Base-by-base conservation (phyloP, 2,329 filamentous ascomycete genomes). In the Cryphonectria naterciae region DNA sequence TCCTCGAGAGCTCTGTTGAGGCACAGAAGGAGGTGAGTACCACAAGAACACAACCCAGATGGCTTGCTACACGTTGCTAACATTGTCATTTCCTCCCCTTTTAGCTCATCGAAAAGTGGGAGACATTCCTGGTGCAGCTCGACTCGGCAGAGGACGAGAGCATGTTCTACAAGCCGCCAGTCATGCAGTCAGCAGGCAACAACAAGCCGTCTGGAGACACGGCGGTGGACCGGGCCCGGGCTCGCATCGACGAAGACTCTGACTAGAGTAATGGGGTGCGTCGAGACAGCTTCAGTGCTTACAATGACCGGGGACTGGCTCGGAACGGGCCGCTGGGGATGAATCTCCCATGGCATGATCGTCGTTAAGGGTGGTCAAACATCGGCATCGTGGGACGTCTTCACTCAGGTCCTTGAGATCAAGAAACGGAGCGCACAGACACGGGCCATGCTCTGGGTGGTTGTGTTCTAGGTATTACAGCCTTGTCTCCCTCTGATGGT, bases 61-160 rank as follows among this genome's bases (percentile, higher is more conserved):
- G n/a, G 65, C 56, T 13, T 22, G 58, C 19, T 28, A n/a, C n/a
- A 39, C 15, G 58, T 32, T 17, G 6, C 19, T 43, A 61, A 60
- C 63, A 60, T 78, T 22, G n/a, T 0, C 8, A 7, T 10, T 8
- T n/a, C 73, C 10, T 7, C 10, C 73, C 80, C 74, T 56, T 10
- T 25, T 73, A 89, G 86, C 81, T 89, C 74, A 90, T 91, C 77
- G 96, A 99, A 82, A 91, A 98, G 73, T 99, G 96, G 96, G 96
- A 99, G 83, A 98, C 96, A 0, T 99, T 97, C 84, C 86, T 99
- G 67, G 91, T 98, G 87, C 96, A 98, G 80, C 86, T 99, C 60
- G 96, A 99, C 79, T 93, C 94, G 11, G 95, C 97, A 77, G 95
- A 98, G 72, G 94, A 97, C 74, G 93, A 91, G 73, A 85, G 87